Evolutionary conservation across 192 early-diverging fungal genomes (phyloP).

Genomic region (Coemansia sp.): DNA sequence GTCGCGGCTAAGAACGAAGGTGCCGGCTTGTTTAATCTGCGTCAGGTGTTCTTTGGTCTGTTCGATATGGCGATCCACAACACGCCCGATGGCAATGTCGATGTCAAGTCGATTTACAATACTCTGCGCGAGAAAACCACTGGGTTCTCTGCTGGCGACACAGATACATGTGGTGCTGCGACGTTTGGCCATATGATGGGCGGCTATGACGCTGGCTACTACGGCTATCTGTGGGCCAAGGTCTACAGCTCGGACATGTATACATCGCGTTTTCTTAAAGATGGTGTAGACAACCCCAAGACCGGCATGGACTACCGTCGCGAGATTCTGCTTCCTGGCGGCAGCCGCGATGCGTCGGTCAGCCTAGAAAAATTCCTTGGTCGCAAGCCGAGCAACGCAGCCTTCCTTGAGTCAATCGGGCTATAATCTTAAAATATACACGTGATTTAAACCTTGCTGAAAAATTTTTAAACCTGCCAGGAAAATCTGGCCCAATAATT

Average conservation of each 20-base stretch:
- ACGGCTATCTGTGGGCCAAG: slow-evolving; percentile 72
- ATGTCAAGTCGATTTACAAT: slow-evolving; percentile 33
- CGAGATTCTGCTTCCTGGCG: slow-evolving; percentile 51
- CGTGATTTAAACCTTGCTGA: too few species aligned
- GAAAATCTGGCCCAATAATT: too few species aligned
- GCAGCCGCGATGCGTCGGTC: slow-evolving; percentile 1
- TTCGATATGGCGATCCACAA: slow-evolving; percentile 70
- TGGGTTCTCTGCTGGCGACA: slow-evolving; percentile 19
- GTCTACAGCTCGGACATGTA: slow-evolving; percentile 78
- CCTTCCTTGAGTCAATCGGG: background rate
- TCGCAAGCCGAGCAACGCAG: background rate
- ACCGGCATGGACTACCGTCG: slow-evolving; percentile 65
- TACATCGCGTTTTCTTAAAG: slow-evolving; percentile 57
- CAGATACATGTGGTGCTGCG: slow-evolving; percentile 34
- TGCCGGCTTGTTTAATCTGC: slow-evolving; percentile 58
- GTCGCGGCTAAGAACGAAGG: slow-evolving; percentile 61
- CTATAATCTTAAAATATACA: too few species aligned
- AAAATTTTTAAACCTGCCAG: background rate
- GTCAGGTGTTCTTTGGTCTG: slow-evolving; percentile 65
- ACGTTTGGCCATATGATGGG: slow-evolving; percentile 61
- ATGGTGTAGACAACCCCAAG: slow-evolving; percentile 53
- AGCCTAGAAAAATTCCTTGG: background rate
- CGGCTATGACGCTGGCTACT: slow-evolving; percentile 66
- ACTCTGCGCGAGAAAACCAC: slow-evolving; percentile 21
- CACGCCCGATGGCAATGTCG: slow-evolving; percentile 23